phyloP scores from a whole-genome alignment of 2,329 filamentous ascomycete genomes.

The Fusarium denticulatum region DNA sequence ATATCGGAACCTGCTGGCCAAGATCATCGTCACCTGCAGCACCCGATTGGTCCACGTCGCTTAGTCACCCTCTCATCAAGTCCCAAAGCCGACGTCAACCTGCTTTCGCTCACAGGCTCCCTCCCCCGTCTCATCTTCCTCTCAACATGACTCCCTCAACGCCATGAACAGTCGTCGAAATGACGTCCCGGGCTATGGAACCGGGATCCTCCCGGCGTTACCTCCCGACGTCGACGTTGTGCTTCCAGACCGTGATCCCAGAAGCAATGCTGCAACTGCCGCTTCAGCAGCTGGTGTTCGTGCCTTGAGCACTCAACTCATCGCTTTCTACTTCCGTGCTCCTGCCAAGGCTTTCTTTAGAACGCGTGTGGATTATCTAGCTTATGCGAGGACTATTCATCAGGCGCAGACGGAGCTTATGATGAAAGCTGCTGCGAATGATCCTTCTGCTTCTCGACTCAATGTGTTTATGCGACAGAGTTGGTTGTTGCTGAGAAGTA shows the following conservation, averaged over 20 bases:
- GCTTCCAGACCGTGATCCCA: conserved; percentile 58
- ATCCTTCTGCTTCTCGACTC: conserved; percentile 48
- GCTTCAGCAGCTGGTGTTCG: conserved; percentile 88
- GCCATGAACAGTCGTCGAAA: conserved; percentile 50
- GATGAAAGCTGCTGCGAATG: conserved; percentile 49
- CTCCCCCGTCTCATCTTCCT: not conserved
- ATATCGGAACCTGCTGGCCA: conserved; percentile 18
- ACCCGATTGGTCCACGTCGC: conserved; percentile 31
- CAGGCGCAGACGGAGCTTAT: conserved; percentile 55
- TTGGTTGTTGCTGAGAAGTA: conserved; percentile 66
- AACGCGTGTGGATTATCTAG: conserved; percentile 84
- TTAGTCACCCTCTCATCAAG: conserved; percentile 36
- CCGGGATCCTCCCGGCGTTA: conserved; percentile 56
- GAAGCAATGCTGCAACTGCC: conserved; percentile 70
- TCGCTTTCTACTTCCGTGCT: conserved; percentile 91
- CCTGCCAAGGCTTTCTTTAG: conserved; percentile 94
- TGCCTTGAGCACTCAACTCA: conserved; percentile 82
- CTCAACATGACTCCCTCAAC: conserved; percentile 45
- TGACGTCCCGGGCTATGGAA: conserved; percentile 43
- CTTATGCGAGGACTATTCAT: conserved; percentile 65
- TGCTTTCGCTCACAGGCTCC: not conserved
- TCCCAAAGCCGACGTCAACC: conserved; percentile 5
- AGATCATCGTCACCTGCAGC: not conserved
- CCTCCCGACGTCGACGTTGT: conserved; percentile 53
- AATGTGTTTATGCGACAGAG: conserved; percentile 51